Evolutionary conservation across 2,329 filamentous ascomycete genomes (phyloP).

Genomic region (Arthrobotrys sinensis): DNA sequence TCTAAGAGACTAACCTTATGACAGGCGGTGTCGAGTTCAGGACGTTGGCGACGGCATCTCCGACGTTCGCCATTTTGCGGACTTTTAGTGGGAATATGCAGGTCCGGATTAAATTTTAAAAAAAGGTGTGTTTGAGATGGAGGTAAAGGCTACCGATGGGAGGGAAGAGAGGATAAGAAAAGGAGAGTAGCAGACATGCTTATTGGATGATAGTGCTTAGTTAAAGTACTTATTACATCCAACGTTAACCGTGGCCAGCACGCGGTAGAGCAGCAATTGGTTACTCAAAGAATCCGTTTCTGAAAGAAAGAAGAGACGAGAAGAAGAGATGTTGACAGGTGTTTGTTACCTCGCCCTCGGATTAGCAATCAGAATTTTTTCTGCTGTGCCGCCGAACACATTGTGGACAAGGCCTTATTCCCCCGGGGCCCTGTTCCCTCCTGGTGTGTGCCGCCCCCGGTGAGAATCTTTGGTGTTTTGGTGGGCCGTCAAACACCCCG

Average conservation of each 20-base stretch:
- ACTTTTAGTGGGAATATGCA: not conserved
- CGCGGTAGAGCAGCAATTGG: constrained; percentile 5
- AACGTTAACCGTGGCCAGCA: constrained; percentile 17
- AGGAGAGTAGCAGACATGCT: constrained; percentile 12
- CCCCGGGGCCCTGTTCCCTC: too few species aligned
- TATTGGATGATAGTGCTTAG: constrained; percentile 8
- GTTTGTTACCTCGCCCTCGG: too few species aligned
- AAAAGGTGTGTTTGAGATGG: not conserved
- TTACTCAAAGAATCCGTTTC: not conserved
- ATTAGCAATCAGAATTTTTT: constrained; percentile 53
- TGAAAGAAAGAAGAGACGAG: constrained; percentile 16
- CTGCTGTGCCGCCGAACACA: constrained; percentile 47
- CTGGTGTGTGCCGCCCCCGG: too few species aligned
- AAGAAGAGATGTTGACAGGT: constrained; percentile 57
- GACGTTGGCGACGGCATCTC: constrained; percentile 46
- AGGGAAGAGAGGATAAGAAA: constrained; percentile 20
- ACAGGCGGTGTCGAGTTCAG: constrained; percentile 49
- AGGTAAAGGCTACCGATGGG: constrained; percentile 37
- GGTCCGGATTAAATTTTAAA: too few species aligned
- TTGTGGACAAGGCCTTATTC: too few species aligned
- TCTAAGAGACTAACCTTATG: constrained; percentile 40
- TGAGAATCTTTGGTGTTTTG: too few species aligned
- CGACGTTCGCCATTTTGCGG: constrained; percentile 46
- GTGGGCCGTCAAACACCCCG: too few species aligned
- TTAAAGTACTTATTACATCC: constrained; percentile 1